Conservation (phyloP, 345 rosid species). For the Melaleuca alternifolia region DNA sequence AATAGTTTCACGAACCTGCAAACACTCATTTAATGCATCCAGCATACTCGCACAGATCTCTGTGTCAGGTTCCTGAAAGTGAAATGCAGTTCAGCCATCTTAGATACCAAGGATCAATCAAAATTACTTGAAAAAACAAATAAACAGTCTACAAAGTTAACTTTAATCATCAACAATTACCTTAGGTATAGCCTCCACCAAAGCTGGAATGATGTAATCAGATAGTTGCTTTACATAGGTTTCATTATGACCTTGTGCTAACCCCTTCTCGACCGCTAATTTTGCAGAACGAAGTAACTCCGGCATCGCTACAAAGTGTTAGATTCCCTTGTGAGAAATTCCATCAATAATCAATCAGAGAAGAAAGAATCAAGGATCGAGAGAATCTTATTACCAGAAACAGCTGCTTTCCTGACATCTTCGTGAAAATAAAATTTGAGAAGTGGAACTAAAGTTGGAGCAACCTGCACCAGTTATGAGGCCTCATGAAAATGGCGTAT, state of each 20-base stretch:
- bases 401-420: conserved; percentile 99
- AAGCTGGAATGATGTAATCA: conserved; percentile 83
- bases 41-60: conserved; percentile 95
- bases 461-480: conserved; percentile 48
- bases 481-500: not conserved
- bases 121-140: not conserved
- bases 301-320: conserved; percentile 70
- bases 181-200: conserved; percentile 95
- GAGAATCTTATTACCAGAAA: conserved; percentile 60
- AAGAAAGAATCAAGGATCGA: not conserved
- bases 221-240: conserved; percentile 88
- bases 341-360: not conserved
- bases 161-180: conserved; percentile 15
- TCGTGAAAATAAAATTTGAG: conserved; percentile 98
- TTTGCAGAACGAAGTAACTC: conserved; percentile 92
- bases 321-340: not conserved
- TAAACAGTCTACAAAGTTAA: not conserved
- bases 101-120: not conserved
- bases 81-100: conserved; percentile 3
- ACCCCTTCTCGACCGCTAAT: conserved; percentile 89
- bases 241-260: conserved; percentile 77
- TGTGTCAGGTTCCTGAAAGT: conserved; percentile 90
- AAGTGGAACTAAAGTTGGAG: conserved; percentile 89
- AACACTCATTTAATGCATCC: conserved; percentile 93
- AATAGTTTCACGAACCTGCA: conserved; percentile 54